Conservation (phyloP, 352 stramenopile species). For the Pythium sp. region DNA sequence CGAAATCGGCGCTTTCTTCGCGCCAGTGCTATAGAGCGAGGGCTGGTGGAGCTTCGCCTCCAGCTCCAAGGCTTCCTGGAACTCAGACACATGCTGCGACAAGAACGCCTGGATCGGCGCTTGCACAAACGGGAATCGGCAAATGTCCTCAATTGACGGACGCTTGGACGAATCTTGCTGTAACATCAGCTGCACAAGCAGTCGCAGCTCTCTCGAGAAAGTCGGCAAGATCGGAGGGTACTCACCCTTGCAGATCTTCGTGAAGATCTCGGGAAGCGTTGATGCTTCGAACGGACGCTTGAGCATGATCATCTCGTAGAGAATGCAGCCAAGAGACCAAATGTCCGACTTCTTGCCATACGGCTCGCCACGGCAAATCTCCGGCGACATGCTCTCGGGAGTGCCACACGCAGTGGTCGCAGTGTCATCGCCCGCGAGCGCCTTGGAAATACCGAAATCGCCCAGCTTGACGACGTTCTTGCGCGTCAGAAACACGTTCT, state of each 20-base stretch:
- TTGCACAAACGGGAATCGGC: slow-evolving; percentile 85
- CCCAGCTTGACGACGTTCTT: slow-evolving; percentile 88
- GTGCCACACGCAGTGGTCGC: slow-evolving; percentile 84
- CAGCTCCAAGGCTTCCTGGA: slow-evolving; percentile 81
- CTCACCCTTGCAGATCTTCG: slow-evolving; percentile 87
- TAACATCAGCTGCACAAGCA: slow-evolving; percentile 87
- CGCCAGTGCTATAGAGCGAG: slow-evolving; percentile 52
- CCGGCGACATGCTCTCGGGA: slow-evolving; percentile 86
- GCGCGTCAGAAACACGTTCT: slow-evolving; percentile 87
- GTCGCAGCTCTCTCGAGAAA: slow-evolving; percentile 77
- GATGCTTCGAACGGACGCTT: slow-evolving; percentile 81
- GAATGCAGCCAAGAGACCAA: slow-evolving; percentile 86
- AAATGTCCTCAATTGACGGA: slow-evolving; percentile 88
- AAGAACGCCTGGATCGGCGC: slow-evolving; percentile 81
- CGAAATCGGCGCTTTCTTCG: slow-evolving; percentile 28
- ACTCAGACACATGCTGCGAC: slow-evolving; percentile 82
- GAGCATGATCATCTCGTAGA: slow-evolving; percentile 91
- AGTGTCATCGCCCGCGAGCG: slow-evolving; percentile 71
- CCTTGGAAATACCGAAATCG: slow-evolving; percentile 89
- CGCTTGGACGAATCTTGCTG: slow-evolving; percentile 84
- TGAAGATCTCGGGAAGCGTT: slow-evolving; percentile 82
- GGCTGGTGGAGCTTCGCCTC: slow-evolving; percentile 87
- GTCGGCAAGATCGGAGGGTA: slow-evolving; percentile 75
- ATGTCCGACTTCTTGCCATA: slow-evolving; percentile 91
- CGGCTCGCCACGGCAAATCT: slow-evolving; percentile 84